Conservation (phyloP, 2,329 filamentous ascomycete species). For the Ceratocystis ficicola region DNA sequence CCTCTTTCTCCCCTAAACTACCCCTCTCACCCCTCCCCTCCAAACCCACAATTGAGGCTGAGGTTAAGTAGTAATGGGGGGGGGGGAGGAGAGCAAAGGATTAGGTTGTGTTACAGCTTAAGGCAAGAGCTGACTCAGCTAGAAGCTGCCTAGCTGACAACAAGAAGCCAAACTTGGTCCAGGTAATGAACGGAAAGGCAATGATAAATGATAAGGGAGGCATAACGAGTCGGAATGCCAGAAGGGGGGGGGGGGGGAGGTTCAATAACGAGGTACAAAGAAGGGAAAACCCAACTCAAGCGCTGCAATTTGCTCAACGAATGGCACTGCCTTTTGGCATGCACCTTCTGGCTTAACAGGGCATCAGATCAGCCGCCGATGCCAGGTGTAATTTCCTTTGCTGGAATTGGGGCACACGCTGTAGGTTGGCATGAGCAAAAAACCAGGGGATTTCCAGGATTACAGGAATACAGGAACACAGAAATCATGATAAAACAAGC, state of each 20-base stretch:
- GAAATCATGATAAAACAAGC: slow-evolving; percentile 11
- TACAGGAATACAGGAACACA: slow-evolving; percentile 6
- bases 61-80: slow-evolving; percentile 1
- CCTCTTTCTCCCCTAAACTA: background rate
- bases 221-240: too few species aligned
- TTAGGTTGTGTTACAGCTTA: background rate
- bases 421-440: background rate
- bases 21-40: background rate
- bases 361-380: background rate
- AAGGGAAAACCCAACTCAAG: too few species aligned
- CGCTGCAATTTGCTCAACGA: background rate
- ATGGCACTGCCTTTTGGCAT: background rate
- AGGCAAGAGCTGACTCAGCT: background rate
- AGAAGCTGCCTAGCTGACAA: background rate
- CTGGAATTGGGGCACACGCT: background rate
- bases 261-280: too few species aligned
- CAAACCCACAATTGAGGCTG: slow-evolving; percentile 8
- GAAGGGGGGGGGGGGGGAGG: too few species aligned
- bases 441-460: slow-evolving; percentile 6
- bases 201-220: background rate
- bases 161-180: background rate
- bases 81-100: background rate
- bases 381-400: background rate
- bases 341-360: background rate
- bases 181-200: background rate